Evolutionary conservation across 345 rosid species (phyloP).

Genomic region (Hibiscus tridactylites): DNA sequence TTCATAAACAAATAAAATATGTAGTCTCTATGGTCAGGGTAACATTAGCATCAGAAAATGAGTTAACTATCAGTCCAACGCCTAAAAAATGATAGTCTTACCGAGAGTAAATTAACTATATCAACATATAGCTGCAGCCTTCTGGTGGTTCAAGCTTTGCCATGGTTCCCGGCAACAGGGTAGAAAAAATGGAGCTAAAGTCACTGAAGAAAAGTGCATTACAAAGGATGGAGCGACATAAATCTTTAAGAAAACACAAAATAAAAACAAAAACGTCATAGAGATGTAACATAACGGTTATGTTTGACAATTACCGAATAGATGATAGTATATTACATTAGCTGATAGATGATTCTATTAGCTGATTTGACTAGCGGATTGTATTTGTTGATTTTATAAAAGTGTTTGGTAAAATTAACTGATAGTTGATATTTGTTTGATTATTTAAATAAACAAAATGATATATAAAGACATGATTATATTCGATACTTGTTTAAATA

Average conservation of each 20-base stretch:
- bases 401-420: too few species aligned
- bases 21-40: background rate
- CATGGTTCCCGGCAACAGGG: conserved; percentile 82
- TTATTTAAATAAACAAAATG: too few species aligned
- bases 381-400: too few species aligned
- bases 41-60: background rate
- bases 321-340: too few species aligned
- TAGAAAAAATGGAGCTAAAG: conserved; percentile 91
- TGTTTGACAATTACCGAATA: too few species aligned
- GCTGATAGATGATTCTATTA: too few species aligned
- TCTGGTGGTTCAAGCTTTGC: conserved; percentile 87
- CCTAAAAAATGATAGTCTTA: background rate
- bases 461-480: too few species aligned
- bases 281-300: background rate
- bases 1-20: background rate
- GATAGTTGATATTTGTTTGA: too few species aligned
- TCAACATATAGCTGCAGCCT: conserved; percentile 43
- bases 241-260: background rate
- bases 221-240: background rate
- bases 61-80: background rate
- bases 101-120: background rate
- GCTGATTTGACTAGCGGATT: too few species aligned
- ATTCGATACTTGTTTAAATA: too few species aligned
- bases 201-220: conserved; percentile 38
- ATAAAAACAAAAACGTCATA: background rate